A percentile compares a stretch with the other conserved stretches of the same genome.
phyloP scores from a whole-genome alignment of 2,329 filamentous ascomycete species.

The Colletotrichum tamarilloi region DNA sequence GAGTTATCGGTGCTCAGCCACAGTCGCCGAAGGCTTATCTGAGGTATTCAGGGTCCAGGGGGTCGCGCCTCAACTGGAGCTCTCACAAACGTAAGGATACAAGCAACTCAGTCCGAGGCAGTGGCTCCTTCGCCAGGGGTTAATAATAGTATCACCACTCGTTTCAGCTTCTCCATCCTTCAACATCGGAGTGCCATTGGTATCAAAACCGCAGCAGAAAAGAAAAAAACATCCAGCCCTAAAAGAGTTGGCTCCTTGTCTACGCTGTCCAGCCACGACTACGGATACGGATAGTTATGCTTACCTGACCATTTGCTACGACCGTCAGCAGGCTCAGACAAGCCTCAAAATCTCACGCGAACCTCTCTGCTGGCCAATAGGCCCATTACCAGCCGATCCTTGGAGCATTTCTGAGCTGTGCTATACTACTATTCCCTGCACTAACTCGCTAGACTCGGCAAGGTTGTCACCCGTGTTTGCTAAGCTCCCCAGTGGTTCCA shows the following conservation, averaged over 20 bases:
- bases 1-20: background rate
- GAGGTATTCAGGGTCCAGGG: background rate
- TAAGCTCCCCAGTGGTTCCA: background rate
- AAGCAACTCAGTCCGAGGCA: slow-evolving; percentile 1
- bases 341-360: slow-evolving; percentile 13
- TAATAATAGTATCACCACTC: slow-evolving; percentile 18
- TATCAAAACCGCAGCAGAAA: background rate
- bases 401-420: background rate
- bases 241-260: background rate
- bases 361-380: background rate
- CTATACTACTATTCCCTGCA: background rate
- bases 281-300: background rate
- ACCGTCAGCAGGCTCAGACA: background rate
- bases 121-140: slow-evolving; percentile 14
- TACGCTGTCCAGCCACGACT: background rate
- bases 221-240: no score
- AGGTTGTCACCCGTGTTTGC: slow-evolving; percentile 11
- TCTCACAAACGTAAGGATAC: background rate
- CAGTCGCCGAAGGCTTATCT: background rate
- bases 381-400: background rate
- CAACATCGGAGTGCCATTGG: background rate
- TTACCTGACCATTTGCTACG: background rate
- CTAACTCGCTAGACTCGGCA: background rate
- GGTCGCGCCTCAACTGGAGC: slow-evolving; percentile 1
- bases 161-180: slow-evolving; percentile 20